A percentile compares a stretch with the other conserved stretches of the same genome.
These are phyloP conservation scores for Alternaria arborescens DNA, from an alignment of 2,329 filamentous ascomycete genomes.

Conservation along the genomic window DNA sequence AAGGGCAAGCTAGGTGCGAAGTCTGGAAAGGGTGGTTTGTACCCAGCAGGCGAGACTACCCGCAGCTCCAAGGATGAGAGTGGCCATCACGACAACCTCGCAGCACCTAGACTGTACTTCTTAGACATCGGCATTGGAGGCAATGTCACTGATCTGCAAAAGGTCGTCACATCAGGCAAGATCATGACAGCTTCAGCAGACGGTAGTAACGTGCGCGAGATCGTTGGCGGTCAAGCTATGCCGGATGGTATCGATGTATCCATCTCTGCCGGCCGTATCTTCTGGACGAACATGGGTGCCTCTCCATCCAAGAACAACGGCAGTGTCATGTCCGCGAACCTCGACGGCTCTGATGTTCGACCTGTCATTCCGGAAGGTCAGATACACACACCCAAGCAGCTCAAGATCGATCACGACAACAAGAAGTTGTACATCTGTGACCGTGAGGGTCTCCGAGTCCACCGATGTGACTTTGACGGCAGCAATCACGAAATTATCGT, in stretches of 20 bases:
- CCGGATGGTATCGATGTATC: constrained; percentile 47
- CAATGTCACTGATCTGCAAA: constrained; percentile 9
- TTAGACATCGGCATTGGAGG: constrained; percentile 19
- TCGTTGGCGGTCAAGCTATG: constrained; percentile 21
- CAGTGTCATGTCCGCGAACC: constrained; percentile 55
- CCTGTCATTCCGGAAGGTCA: constrained; percentile 56
- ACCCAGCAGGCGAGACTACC: constrained; percentile 41
- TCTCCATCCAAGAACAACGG: constrained; percentile 49
- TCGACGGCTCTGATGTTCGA: constrained; percentile 59
- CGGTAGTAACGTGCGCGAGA: constrained; percentile 10
- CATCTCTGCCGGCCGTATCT: constrained; percentile 33
- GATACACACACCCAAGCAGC: constrained; percentile 57
- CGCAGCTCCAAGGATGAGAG: constrained; percentile 41
- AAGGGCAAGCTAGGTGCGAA: constrained; percentile 60
- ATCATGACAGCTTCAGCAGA: constrained; percentile 19
- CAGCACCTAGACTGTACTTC: constrained; percentile 11
- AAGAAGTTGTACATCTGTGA: constrained; percentile 44
- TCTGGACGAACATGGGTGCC: constrained; percentile 40
- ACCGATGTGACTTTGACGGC: constrained; percentile 26
- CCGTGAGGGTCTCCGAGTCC: constrained; percentile 55
- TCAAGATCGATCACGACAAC: constrained; percentile 24
- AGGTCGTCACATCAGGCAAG: constrained; percentile 10
- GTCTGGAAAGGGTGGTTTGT: constrained; percentile 25
- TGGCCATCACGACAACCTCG: constrained; percentile 13
- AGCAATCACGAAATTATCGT: constrained; percentile 20